Evolutionary conservation across 2,329 filamentous ascomycete genomes (phyloP), one percentile per base, ranked within the genome.

Genomic region (Aspergillus nomiae): DNA sequence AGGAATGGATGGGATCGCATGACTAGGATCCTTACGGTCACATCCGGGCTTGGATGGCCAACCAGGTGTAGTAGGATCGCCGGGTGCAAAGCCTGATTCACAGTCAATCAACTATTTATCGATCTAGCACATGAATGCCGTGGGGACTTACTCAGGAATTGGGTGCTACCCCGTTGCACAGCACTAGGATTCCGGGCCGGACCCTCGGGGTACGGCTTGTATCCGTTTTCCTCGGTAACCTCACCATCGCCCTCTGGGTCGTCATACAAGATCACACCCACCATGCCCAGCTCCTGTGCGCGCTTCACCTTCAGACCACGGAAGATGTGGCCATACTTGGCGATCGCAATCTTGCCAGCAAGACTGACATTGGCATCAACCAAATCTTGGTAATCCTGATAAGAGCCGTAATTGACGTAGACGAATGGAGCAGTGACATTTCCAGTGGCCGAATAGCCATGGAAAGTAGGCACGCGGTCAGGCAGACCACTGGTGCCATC

Each of bases 21-120:
- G 82, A 24, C 92, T 84, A 0, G 89, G 87, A 9, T 92, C 87
- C 62, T 88, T 83, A 28, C 94, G 89, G 41, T 92, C 91, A 28
- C 84, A 91, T n/a, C 90, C 94, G 6, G 94, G 94, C 76, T 94
- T 94, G 0, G 93, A 97, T 9, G 94, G 91, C 73, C 97, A 97
- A 12, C 95, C 95, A 21, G 93, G 92, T 0, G 95, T 98, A 0
- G 95, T 96, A 56, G 94, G 94, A 73, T 98, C 88, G 59, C 87
- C 88, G 24, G 87, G 86, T 53, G 83, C 82, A 45, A 86, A 80
- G 67, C 84, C 86, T 87, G 63, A 41, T 56, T 51, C 48, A 51
- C 48, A 14, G 43, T 59, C 26, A 55, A 16, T 11, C 26, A 28
- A 24, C 19, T 16, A 32, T 2, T 21, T 56, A 14, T 30, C 7